These are phyloP conservation scores for Gossypium ekmanianum DNA, from an alignment of 345 rosid species.

Conservation along the genomic window DNA sequence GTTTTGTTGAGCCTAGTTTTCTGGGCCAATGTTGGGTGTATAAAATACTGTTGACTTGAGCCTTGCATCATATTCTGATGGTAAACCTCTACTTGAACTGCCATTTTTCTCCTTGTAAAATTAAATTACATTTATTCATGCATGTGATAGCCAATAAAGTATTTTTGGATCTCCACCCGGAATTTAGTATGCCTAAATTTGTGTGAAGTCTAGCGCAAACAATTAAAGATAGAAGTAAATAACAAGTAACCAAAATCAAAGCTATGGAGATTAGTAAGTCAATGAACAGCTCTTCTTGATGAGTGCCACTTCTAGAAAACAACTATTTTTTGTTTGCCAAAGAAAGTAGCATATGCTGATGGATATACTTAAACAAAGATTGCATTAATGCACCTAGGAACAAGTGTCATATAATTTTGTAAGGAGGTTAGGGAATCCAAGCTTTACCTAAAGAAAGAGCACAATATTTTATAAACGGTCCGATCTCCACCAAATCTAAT, in stretches of 20 bases:
- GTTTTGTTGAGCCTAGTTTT: no score
- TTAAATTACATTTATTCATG: not conserved
- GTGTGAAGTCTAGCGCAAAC: not conserved
- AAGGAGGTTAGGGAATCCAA: no score
- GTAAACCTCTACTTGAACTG: not conserved
- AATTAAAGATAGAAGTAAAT: not conserved
- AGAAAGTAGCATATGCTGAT: not conserved
- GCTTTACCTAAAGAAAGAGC: no score
- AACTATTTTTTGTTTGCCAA: no score
- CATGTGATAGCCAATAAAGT: not conserved
- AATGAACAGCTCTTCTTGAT: no score
- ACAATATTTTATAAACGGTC: no score
- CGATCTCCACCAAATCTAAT: no score
- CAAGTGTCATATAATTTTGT: no score
- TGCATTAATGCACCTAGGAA: no score
- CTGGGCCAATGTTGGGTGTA: not conserved
- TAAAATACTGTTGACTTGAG: not conserved
- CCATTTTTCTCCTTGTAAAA: not conserved
- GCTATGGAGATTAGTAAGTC: not conserved
- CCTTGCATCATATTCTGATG: not conserved
- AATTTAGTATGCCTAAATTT: not conserved
- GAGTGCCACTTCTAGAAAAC: no score
- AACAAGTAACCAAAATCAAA: not conserved
- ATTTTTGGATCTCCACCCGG: constrained; percentile 1
- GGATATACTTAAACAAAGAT: not conserved